phyloP scores from a whole-genome alignment of 768 basidiomycete genomes.

The Psilocybe tampanensis region DNA sequence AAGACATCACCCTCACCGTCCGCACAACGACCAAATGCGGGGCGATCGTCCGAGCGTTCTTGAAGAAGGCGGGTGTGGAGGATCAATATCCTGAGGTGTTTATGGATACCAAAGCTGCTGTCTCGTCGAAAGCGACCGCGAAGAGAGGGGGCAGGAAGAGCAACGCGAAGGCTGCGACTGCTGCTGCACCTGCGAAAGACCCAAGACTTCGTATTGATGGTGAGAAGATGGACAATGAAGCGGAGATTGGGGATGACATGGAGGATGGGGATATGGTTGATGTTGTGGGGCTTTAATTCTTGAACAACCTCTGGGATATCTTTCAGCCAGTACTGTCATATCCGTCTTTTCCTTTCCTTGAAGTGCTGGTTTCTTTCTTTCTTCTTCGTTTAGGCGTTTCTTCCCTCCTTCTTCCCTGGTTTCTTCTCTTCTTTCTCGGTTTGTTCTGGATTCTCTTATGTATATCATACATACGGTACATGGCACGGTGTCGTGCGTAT shows the following conservation, averaged over 20 bases:
- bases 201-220: conserved; percentile 70
- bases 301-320: no score
- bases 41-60: conserved; percentile 73
- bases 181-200: conserved; percentile 30
- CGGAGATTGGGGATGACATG: conserved; percentile 67
- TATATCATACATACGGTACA: no score
- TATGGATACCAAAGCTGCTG: conserved; percentile 17
- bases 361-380: neutral
- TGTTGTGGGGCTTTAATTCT: conserved; percentile 63
- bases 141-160: conserved; percentile 30
- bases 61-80: conserved; percentile 66
- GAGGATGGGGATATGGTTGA: conserved; percentile 85
- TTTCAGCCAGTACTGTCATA: no score
- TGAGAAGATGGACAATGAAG: conserved; percentile 61
- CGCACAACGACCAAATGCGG: conserved; percentile 77
- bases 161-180: conserved; percentile 26
- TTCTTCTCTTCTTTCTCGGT: neutral
- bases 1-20: conserved; percentile 66
- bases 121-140: conserved; percentile 18
- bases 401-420: neutral
- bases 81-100: conserved; percentile 50
- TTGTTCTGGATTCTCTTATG: neutral
- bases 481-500: no score
- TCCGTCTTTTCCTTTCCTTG: neutral
- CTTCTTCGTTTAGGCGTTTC: no score